Evolutionary conservation across 306 rosid species (phyloP), one percentile per base, ranked within the genome.

Genomic region (Rubus parviflorus): DNA sequence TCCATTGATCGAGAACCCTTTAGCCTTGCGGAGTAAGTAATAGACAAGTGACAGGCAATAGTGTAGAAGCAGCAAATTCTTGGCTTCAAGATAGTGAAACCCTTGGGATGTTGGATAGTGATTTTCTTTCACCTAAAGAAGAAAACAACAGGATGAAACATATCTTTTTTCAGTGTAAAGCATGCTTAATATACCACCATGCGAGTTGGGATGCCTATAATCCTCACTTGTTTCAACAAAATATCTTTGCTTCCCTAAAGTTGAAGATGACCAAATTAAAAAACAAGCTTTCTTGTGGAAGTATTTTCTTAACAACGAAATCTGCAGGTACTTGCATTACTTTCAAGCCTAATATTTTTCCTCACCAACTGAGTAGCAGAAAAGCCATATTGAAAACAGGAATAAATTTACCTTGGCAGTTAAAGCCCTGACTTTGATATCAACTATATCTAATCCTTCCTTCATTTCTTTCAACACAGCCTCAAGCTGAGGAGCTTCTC

Each of bases 41-140:
- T 89, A 89, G 57, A 95, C 97, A 74, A 95, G 90, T 76, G 97
- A 90, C 83, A 87, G 92, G 68, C 96, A 95, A 85, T 95, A 90
- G 61, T 86, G 80, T 64, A 95, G 82, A 70, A 95, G 99, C 76
- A 95, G 79, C 40, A 89, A 77, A 81, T 95, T 85, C 79, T 95
- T 95, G 62, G 96, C 91, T 82, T 95, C 99, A 49, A 95, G 96
- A 82, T 90, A 95, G 79, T 92, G 88, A 58, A 95, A 87, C 68
- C 98, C 99, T 68, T 89, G 93, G 14, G 86, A 81, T 8, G 96
- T 89, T 7, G 90, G 90, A 58, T 85, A 82, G 68, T 91, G 85
- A 80, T 81, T 85, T 66, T 77, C 87, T 81, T 84, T 93, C 79
- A 90, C 94, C 95, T 93, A 84, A 10, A 68, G 16, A 63, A 16